These are phyloP conservation scores for Gymnopus androsaceus DNA, from an alignment of 1,284 basidiomycete species.

Conservation along the genomic window DNA sequence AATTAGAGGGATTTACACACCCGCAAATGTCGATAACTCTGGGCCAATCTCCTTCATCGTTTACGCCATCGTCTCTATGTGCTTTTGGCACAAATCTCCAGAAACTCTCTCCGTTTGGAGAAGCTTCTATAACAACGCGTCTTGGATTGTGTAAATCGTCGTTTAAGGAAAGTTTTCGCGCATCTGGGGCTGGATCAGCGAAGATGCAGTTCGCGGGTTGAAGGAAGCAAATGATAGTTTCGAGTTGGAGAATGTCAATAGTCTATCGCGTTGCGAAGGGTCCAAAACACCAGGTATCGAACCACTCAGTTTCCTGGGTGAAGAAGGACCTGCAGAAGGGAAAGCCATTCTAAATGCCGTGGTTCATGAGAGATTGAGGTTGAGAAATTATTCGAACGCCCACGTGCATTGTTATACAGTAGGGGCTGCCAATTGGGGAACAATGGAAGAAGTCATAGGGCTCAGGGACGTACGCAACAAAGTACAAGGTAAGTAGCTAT, in stretches of 20 bases:
- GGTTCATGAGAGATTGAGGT: not conserved
- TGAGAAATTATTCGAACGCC: no score
- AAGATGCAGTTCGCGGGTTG: constrained; percentile 64
- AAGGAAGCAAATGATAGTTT: constrained; percentile 67
- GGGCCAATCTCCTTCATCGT: constrained; percentile 71
- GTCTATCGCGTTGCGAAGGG: constrained; percentile 53
- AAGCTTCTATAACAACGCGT: constrained; percentile 70
- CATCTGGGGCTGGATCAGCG: constrained; percentile 33
- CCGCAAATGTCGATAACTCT: constrained; percentile 65
- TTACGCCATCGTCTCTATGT: constrained; percentile 50
- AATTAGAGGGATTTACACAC: constrained; percentile 48
- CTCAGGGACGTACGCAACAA: no score
- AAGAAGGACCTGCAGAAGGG: constrained; percentile 12
- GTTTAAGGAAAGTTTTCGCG: constrained; percentile 42
- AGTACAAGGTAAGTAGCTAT: no score
- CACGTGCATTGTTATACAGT: no score
- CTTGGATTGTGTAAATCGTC: constrained; percentile 57
- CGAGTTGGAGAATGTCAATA: constrained; percentile 56
- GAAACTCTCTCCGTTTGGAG: constrained; percentile 48
- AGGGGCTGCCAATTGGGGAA: no score
- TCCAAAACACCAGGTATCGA: constrained; percentile 61
- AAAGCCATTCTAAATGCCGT: constrained; percentile 6
- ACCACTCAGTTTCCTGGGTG: constrained; percentile 30
- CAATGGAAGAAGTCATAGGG: no score
- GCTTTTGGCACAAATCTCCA: constrained; percentile 80